Evolutionary conservation across 2,329 filamentous ascomycete species (phyloP).

Genomic region (Arthrobotrys pseudoclavata): DNA sequence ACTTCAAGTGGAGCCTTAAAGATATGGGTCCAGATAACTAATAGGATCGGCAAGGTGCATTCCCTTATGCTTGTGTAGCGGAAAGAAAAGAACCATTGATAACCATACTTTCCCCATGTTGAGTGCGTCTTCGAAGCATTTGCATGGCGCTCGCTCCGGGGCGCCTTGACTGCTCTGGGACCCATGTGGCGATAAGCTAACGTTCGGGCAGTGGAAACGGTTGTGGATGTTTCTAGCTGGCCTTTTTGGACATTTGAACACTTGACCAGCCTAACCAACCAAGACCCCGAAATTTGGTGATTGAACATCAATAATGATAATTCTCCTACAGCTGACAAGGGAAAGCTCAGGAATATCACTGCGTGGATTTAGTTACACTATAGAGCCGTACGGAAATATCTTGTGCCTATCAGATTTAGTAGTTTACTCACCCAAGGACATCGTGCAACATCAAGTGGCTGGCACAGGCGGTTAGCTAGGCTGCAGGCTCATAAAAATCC

Average conservation of each 20-base stretch:
- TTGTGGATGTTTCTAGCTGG: background rate
- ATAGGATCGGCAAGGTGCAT: constrained; percentile 36
- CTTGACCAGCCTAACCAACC: background rate
- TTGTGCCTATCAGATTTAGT: background rate
- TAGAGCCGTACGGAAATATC: background rate
- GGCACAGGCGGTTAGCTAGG: background rate
- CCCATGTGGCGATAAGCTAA: background rate
- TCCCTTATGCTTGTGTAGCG: constrained; percentile 11
- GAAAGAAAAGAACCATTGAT: constrained; percentile 16
- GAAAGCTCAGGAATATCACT: background rate
- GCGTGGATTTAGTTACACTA: background rate
- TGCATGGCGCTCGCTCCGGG: background rate
- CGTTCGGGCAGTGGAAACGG: constrained; percentile 14
- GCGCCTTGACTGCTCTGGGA: constrained; percentile 12
- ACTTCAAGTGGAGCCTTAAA: background rate
- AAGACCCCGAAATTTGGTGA: constrained; percentile 33
- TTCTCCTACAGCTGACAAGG: constrained; percentile 20
- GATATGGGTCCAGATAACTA: background rate
- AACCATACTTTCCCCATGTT: constrained; percentile 10
- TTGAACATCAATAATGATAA: constrained; percentile 10
- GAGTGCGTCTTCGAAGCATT: background rate
- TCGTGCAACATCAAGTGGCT: background rate
- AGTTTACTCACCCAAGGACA: background rate
- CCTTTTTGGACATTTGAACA: background rate
- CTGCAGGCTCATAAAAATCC: background rate